These are phyloP conservation scores for Pinus albicaulis DNA, from an alignment of 75 land plant genomes.

Conservation along the genomic window DNA sequence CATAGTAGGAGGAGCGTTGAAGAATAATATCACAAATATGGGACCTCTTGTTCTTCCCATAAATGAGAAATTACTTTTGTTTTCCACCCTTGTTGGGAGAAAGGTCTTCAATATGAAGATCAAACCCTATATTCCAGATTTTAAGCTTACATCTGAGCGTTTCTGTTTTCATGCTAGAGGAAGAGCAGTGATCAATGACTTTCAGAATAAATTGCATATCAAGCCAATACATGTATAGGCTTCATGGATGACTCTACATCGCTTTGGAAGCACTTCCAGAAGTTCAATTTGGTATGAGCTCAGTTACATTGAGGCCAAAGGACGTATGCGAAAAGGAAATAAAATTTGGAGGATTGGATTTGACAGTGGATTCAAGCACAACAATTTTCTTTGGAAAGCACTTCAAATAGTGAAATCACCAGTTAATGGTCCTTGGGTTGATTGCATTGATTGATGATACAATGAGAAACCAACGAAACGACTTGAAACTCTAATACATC, in stretches of 20 bases:
- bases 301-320: conserved; percentile 53
- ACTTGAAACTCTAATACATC: not conserved
- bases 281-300: conserved; percentile 67
- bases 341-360: conserved; percentile 63
- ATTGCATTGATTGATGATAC: conserved; percentile 26
- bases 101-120: conserved; percentile 45
- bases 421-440: conserved; percentile 34
- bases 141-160: conserved; percentile 63
- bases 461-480: not conserved
- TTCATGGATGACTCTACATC: conserved; percentile 55
- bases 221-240: conserved; percentile 44
- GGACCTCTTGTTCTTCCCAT: conserved; percentile 58
- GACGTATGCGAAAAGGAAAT: conserved; percentile 40
- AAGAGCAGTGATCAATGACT: conserved; percentile 63
- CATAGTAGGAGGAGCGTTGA: too few relatives aligned
- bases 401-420: conserved; percentile 34
- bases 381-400: conserved; percentile 63
- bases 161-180: conserved; percentile 73
- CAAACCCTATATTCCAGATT: conserved; percentile 66
- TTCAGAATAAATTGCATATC: conserved; percentile 61
- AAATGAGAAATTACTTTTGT: conserved; percentile 59
- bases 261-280: conserved; percentile 57
- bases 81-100: conserved; percentile 42
- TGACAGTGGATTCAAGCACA: conserved; percentile 66
- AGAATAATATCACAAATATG: too few relatives aligned